Base-by-base conservation (phyloP, 495 filamentous ascomycete genomes). In the Achaetomiella virescens region DNA sequence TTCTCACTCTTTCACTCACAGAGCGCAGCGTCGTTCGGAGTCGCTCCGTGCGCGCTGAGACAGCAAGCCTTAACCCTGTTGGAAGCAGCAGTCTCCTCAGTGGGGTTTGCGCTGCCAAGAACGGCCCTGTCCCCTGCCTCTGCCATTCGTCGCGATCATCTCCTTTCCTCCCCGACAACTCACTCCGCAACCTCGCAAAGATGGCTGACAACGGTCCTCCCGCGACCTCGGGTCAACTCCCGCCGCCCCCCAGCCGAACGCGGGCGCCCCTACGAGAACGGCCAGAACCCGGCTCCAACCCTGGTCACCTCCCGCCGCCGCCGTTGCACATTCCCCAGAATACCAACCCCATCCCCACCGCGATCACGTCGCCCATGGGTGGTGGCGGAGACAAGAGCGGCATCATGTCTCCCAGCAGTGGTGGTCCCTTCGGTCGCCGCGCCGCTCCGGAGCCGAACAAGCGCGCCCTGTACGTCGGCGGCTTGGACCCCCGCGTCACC, bases 361-460 rank as follows among this genome's bases (percentile, higher is more conserved):
- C 93, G 17, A 90, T 97, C 63, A 90, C 86, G 52, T 93, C 90
- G 45, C 89, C 90, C 10, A 85, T 90, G 86, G 87, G 83, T 40
- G 82, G 77, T 27, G 61, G 78, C 54, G 77, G 74, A 43, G 80
- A 82, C 53, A 78, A 80, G 61, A 75, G 75, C 46, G 79, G 74
- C 42, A 84, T 95, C 70, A 86, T 92, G 78, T 96, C 91, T 38
- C 88, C 89, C 35, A 85, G 83, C 63, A 89, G 83, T 57, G 82
- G 81, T 44, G 89, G 85, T 42, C 85, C 89, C 46, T 92, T 87
- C 62, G 85, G 90, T 44, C 90, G 93, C 64, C 91, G 93, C 61
- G 89, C 91, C 29, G 93, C 93, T 17, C 93, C 93, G 48, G 93
- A 99, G 75, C 93, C 93, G 41, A 99, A 99, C 78, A 99, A 99